Percentiles rank a stretch among this genome's conserved stretches.
Conservation (phyloP, 768 basidiomycete species). For the Suillus hirtellus region DNA sequence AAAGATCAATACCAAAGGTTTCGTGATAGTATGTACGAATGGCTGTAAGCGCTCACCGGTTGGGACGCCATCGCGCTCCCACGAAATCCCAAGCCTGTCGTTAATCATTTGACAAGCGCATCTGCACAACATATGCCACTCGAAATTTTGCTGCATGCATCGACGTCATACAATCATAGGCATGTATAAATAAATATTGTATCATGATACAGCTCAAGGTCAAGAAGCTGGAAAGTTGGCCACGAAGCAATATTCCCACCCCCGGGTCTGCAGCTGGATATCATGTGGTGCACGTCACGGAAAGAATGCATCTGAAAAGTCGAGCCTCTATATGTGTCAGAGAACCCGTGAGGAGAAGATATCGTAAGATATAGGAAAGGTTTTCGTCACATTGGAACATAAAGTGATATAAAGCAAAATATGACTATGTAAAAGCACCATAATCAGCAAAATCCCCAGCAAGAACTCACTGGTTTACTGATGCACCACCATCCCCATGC, state of each 20-base stretch:
- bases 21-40: background rate
- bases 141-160: background rate
- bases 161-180: background rate
- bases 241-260: background rate
- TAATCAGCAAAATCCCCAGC: no score
- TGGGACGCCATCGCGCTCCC: background rate
- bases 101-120: background rate
- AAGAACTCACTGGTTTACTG: no score
- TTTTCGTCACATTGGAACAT: no score
- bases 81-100: background rate
- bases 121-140: background rate
- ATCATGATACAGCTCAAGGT: background rate
- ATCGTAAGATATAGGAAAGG: no score
- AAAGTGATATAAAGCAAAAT: no score
- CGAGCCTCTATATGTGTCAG: background rate
- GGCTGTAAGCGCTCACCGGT: background rate
- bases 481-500: no score
- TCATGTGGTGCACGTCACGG: background rate
- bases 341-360: no score
- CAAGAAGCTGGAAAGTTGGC: background rate
- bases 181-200: background rate
- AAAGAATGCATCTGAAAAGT: no score
- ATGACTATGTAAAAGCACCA: no score
- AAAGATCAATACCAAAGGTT: background rate
- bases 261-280: background rate